Conservation (phyloP, 2,329 filamentous ascomycete genomes). For the Didymella exigua region DNA sequence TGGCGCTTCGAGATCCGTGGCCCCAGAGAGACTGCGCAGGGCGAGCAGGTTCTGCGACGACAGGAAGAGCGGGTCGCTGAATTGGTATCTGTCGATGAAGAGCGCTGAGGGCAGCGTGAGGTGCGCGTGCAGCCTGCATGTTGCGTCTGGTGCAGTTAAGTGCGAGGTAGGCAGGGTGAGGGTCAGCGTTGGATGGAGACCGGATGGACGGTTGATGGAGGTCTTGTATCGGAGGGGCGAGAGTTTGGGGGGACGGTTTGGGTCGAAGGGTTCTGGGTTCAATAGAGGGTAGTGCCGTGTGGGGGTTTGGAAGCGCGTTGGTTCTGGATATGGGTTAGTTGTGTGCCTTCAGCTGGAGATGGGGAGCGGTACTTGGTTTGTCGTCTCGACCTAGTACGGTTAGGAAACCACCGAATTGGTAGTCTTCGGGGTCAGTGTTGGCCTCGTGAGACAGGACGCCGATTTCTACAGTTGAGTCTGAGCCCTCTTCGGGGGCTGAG, state of each 20-base stretch:
- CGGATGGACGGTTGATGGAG: conserved; percentile 71
- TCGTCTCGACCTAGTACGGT: conserved; percentile 77
- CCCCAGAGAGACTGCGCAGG: conserved; percentile 71
- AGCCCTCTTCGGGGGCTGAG: conserved; percentile 37
- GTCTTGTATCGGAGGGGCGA: conserved; percentile 58
- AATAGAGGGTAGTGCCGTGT: conserved; percentile 74
- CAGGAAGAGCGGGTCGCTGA: conserved; percentile 77
- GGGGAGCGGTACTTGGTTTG: conserved; percentile 59
- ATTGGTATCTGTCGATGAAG: conserved; percentile 88
- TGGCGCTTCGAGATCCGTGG: conserved; percentile 89
- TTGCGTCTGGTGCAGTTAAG: conserved; percentile 53
- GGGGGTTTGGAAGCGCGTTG: conserved; percentile 82
- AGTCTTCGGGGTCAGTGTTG: conserved; percentile 70
- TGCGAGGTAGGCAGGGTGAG: conserved; percentile 66
- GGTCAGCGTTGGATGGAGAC: conserved; percentile 81
- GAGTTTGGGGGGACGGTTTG: conserved; percentile 28
- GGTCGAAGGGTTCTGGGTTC: conserved; percentile 23
- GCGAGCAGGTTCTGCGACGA: conserved; percentile 76
- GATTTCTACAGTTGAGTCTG: conserved; percentile 72
- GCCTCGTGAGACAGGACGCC: conserved; percentile 74
- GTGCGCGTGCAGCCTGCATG: conserved; percentile 77
- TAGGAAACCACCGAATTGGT: conserved; percentile 78
- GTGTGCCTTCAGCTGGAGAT: neutral
- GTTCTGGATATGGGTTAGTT: conserved; percentile 54
- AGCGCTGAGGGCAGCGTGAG: conserved; percentile 80